A percentile compares a stretch with the other conserved stretches of the same genome.
Evolutionary conservation across 2,329 filamentous ascomycete genomes (phyloP).

Genomic region (Aureobasidium sp.): DNA sequence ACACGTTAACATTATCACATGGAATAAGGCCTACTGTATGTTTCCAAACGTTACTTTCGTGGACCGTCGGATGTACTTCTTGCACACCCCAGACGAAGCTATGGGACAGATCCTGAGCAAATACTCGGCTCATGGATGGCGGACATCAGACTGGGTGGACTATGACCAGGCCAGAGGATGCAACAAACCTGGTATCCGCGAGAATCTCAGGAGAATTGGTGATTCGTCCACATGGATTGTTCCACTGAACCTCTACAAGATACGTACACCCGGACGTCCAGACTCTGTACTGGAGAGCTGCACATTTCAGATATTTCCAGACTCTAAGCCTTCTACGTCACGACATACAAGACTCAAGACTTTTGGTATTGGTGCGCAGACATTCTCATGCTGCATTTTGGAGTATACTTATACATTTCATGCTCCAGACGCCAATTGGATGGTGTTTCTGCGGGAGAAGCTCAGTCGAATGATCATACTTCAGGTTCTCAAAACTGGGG

Average conservation of each 20-base stretch:
- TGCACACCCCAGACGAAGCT: background rate
- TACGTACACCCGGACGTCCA: background rate
- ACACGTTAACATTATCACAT: conserved; percentile 9
- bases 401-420: conserved; percentile 1
- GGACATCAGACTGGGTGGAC: background rate
- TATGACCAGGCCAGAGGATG: background rate
- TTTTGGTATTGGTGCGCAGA: background rate
- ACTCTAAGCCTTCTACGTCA: background rate
- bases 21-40: conserved; percentile 12
- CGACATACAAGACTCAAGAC: background rate
- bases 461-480: background rate
- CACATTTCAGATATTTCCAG: background rate
- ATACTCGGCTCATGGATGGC: conserved; percentile 1
- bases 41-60: conserved; percentile 11
- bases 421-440: background rate
- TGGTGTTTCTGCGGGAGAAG: background rate
- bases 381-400: conserved; percentile 8
- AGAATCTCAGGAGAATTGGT: background rate
- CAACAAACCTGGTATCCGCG: background rate
- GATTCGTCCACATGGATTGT: conserved; percentile 2
- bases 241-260: background rate
- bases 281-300: conserved; percentile 3
- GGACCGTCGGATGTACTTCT: background rate
- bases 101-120: conserved; percentile 1
- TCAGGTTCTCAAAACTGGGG: background rate